Evolutionary conservation across 2,329 filamentous ascomycete genomes (phyloP).

Genomic region (Bipolaris zeicola): DNA sequence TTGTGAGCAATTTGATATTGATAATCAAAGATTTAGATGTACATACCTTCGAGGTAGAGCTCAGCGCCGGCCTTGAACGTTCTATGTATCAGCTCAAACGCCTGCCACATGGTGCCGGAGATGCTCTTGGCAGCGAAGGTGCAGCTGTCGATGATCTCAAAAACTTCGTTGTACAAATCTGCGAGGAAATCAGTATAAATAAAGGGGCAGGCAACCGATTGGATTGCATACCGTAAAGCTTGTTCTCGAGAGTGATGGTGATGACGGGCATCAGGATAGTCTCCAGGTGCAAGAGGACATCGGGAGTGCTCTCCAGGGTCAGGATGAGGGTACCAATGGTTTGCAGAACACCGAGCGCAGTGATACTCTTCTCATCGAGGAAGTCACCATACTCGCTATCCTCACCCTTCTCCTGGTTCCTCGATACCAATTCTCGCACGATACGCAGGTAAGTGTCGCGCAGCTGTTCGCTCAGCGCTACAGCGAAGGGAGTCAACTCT

Average conservation of each 20-base stretch:
- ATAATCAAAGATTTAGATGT: neutral
- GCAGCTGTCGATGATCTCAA: slow-evolving; percentile 99
- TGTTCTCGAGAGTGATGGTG: slow-evolving; percentile 94
- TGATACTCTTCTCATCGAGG: slow-evolving; percentile 97
- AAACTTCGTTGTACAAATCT: slow-evolving; percentile 97
- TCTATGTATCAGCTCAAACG: slow-evolving; percentile 93
- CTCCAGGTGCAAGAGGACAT: slow-evolving; percentile 92
- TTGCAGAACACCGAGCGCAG: slow-evolving; percentile 91
- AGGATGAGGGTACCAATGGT: slow-evolving; percentile 97
- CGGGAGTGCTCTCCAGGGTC: slow-evolving; percentile 94
- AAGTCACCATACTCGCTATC: slow-evolving; percentile 87
- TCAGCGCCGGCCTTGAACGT: slow-evolving; percentile 98
- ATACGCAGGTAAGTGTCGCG: slow-evolving; percentile 96
- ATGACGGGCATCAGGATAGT: slow-evolving; percentile 97
- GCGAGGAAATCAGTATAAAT: slow-evolving; percentile 25
- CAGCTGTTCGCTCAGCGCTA: slow-evolving; percentile 92
- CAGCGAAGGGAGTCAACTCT: slow-evolving; percentile 94
- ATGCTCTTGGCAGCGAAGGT: slow-evolving; percentile 97
- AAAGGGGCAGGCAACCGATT: neutral
- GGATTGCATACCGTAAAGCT: slow-evolving; percentile 74
- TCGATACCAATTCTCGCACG: slow-evolving; percentile 86
- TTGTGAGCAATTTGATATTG: slow-evolving; percentile 13
- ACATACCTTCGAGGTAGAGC: slow-evolving; percentile 78
- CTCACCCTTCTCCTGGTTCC: slow-evolving; percentile 74
- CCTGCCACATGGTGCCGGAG: slow-evolving; percentile 96